Percentiles rank a stretch among this genome's conserved stretches.
phyloP scores from a whole-genome alignment of 208 protist species.

The Leishmania guyanensis region DNA sequence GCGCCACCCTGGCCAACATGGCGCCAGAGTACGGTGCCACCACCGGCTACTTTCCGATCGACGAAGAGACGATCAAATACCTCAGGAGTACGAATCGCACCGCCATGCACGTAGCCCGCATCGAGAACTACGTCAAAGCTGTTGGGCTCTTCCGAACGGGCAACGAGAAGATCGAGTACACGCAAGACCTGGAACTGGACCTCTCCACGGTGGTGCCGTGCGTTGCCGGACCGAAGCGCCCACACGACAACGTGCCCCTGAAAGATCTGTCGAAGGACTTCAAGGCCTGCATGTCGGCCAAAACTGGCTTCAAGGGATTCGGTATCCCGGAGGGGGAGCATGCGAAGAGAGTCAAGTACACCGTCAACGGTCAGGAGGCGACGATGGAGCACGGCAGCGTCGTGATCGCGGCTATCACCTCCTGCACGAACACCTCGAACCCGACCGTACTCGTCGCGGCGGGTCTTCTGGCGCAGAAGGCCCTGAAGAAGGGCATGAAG shows the following conservation, averaged over 20 bases:
- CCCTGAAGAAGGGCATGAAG: slow-evolving; percentile 88
- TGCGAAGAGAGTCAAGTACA: slow-evolving; percentile 78
- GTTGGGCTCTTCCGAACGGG: slow-evolving; percentile 86
- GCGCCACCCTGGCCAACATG: slow-evolving; percentile 97
- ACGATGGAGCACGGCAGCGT: slow-evolving; percentile 93
- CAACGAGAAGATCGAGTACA: slow-evolving; percentile 85
- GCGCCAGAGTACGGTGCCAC: slow-evolving; percentile 97
- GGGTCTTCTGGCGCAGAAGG: slow-evolving; percentile 94
- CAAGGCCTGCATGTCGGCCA: slow-evolving; percentile 83
- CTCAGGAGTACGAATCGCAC: slow-evolving; percentile 88
- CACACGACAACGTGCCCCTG: slow-evolving; percentile 95
- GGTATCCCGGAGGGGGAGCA: slow-evolving; percentile 84
- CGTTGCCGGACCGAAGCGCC: slow-evolving; percentile 95
- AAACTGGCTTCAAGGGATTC: slow-evolving; percentile 96
- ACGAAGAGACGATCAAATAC: slow-evolving; percentile 93
- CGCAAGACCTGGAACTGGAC: slow-evolving; percentile 92
- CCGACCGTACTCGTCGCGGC: slow-evolving; percentile 95
- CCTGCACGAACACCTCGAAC: slow-evolving; percentile 97
- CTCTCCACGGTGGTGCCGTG: slow-evolving; percentile 88
- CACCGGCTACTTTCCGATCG: slow-evolving; percentile 96
- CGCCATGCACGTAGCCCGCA: slow-evolving; percentile 80
- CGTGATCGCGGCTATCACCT: slow-evolving; percentile 96
- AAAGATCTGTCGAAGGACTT: slow-evolving; percentile 94
- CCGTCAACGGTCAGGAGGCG: slow-evolving; percentile 74
- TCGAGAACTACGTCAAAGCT: slow-evolving; percentile 92